Evolutionary conservation across 164 flowering plant species (phyloP), one percentile per base, ranked within the genome.

Genomic region (Nelumbo lutea): DNA sequence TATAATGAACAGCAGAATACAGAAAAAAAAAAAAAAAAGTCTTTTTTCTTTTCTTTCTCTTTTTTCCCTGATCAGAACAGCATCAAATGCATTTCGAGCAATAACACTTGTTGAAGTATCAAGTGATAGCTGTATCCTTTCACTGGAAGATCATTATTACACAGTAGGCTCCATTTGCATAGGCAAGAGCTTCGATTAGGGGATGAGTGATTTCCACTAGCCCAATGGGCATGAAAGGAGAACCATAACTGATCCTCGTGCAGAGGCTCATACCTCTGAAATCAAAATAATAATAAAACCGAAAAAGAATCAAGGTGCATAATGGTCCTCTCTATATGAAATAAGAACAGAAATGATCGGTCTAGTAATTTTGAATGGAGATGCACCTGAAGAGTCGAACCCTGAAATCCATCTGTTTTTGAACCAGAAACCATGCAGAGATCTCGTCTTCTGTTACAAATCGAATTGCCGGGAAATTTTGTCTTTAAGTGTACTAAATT

Each of bases 401-500:
- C 61, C 1, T 6, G 50, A 43, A 44, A 9, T 27, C 53, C 75
- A 71, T 66, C 52, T 7, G 59, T 59, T n/a, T 62, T 47, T 6
- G 76, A 62, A 1, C 52, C 67, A 46, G 77, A 68, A 42, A 65
- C 75, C 14, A 55, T 45, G 70, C 56, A 64, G 40, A 76, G 42
- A 46, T 42, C 44, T 52, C 73, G 73, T 13, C 44, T 68, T 38
- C 50, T 46, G 11, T 42, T 14, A 43, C 65, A 46, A 9, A 62
- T 52, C 3, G 44, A 15, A 40, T 38, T 42, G 44, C 53, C 46
- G 39, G 70, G 46, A 42, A 42, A 59, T 11, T 65, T 48, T 38
- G 5, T n/a, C 11, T 50, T 65, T 45, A 46, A 39, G 69, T 64
- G 62, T 58, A 71, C 39, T 68, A 62, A 65, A 48, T 43, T 70